Conservation (phyloP, 2,329 filamentous ascomycete genomes). For the Cladophialophora bantiana region DNA sequence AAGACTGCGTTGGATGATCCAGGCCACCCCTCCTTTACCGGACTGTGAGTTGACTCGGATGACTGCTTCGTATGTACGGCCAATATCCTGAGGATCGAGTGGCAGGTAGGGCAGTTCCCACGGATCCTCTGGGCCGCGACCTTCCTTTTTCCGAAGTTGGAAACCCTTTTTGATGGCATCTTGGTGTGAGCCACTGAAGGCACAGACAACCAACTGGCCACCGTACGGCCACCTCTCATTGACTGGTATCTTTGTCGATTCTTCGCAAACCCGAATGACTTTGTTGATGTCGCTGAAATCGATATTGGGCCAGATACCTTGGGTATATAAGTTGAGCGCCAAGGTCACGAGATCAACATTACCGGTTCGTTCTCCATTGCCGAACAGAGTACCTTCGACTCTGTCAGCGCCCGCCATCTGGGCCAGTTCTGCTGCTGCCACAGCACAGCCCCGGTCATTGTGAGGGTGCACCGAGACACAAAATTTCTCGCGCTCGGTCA, state of each 20-base stretch:
- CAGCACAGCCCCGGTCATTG: slow-evolving; percentile 89
- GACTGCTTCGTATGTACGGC: slow-evolving; percentile 95
- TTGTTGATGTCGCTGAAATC: slow-evolving; percentile 89
- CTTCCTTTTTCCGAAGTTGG: slow-evolving; percentile 69
- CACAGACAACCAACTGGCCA: slow-evolving; percentile 87
- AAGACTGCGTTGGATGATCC: slow-evolving; percentile 88
- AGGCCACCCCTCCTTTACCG: slow-evolving; percentile 92
- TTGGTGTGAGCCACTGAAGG: slow-evolving; percentile 91
- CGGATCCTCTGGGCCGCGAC: slow-evolving; percentile 66
- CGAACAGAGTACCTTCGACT: slow-evolving; percentile 92
- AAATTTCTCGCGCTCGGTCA: slow-evolving; percentile 83
- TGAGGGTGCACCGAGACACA: slow-evolving; percentile 91
- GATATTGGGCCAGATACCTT: slow-evolving; percentile 82
- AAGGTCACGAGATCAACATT: slow-evolving; percentile 95
- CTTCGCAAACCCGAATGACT: slow-evolving; percentile 88
- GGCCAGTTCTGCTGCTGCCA: slow-evolving; percentile 87
- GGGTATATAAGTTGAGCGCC: slow-evolving; percentile 91
- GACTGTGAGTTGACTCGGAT: slow-evolving; percentile 97
- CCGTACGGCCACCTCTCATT: slow-evolving; percentile 90
- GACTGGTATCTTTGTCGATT: slow-evolving; percentile 92
- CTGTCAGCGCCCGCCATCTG: slow-evolving; percentile 96
- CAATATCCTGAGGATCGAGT: slow-evolving; percentile 90
- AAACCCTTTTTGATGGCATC: slow-evolving; percentile 93
- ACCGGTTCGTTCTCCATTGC: slow-evolving; percentile 93
- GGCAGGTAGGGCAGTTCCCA: slow-evolving; percentile 94